Evolutionary conservation across 805 yeast species (phyloP), one percentile per base, ranked within the genome.

Genomic region (Cyberlindnera lachancei): DNA sequence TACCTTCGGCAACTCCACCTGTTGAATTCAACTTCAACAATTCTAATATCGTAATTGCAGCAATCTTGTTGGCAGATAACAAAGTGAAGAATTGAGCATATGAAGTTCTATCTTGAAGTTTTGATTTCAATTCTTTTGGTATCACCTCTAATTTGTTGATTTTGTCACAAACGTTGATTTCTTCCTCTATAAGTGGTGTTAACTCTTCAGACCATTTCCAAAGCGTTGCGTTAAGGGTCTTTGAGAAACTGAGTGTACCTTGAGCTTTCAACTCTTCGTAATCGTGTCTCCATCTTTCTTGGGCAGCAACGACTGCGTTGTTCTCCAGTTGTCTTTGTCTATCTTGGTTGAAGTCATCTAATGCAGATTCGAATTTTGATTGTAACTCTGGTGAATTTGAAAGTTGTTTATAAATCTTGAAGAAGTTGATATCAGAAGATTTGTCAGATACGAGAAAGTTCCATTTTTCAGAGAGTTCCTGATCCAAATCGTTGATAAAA

Each of bases 211-310:
- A 79, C 98, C 98, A 92, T 37, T 73, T 72, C 73, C 86, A 92
- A 24, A 92, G 59, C 43, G 77, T 76, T 1, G 76, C 78, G 37
- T 86, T 87, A 24, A 88, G 61, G 10, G 74, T 69, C 36, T 74
- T 71, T 28, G 74, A 70, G 23, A 75, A 55, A 4, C 73, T 54
- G 18, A 55, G 35, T 10, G 67, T 74, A 15, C 85, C 85, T 42
- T 79, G 66, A 29, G 68, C 64, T 36, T 65, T 64, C 49, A 75
- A 66, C 33, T 72, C 75, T 46, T 85, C 94, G 45, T 73, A 80
- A 41, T 79, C 88, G 44, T 77, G 79, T 52, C 75, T 79, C 98
- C 98, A 90, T 54, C 83, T 80, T 48, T 79, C 85, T 41, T 73
- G 75, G 1, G 97, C 94, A 1, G 90, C 88, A 41, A 82, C 88